These are phyloP conservation scores for Rhipidocladum racemiflorum DNA, from an alignment of 176 grass and related monocot species.

Conservation along the genomic window DNA sequence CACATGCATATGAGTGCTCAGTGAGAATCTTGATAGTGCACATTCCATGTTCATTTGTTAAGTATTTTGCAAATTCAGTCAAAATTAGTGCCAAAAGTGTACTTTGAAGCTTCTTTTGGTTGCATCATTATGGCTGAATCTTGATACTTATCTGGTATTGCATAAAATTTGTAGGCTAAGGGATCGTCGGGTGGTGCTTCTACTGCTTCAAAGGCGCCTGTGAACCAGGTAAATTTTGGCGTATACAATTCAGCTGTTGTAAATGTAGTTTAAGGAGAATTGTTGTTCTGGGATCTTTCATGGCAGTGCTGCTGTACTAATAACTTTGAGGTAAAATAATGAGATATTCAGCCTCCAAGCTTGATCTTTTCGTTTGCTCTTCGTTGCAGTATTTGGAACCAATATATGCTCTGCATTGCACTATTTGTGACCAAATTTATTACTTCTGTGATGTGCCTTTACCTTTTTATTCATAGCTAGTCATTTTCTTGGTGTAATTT, in stretches of 20 bases:
- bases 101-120: background rate
- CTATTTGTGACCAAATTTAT: background rate
- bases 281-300: background rate
- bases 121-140: conserved; percentile 13
- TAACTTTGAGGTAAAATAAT: background rate
- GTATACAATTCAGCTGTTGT: background rate
- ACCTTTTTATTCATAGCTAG: background rate
- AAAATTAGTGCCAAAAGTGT: background rate
- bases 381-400: background rate
- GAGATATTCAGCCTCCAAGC: background rate
- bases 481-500: background rate
- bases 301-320: background rate
- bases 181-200: conserved; percentile 68
- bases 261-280: background rate
- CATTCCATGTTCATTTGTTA: background rate
- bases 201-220: conserved; percentile 50
- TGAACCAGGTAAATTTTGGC: conserved; percentile 31
- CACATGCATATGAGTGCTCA: background rate
- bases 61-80: background rate
- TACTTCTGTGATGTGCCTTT: background rate
- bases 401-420: background rate
- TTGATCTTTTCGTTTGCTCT: background rate
- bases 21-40: background rate
- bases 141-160: conserved; percentile 8
- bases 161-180: conserved; percentile 50